Conservation (phyloP, 1,284 basidiomycete genomes). For the Stereum hirsutum region DNA sequence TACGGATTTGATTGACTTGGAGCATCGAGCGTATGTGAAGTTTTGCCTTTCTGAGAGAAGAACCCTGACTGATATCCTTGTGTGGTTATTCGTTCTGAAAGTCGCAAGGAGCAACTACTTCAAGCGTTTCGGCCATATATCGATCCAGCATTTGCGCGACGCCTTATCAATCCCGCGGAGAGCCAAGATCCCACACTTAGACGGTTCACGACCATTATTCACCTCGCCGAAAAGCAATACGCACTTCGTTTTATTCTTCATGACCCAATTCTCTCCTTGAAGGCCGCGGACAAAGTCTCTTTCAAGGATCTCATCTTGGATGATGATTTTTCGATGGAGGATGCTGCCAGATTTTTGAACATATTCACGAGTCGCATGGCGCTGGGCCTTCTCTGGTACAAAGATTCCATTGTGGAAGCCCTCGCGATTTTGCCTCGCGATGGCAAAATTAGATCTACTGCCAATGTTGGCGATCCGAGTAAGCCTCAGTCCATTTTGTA, state of each 20-base stretch:
- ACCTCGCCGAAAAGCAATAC: no score
- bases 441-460: conserved; percentile 1
- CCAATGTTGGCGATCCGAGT: conserved; percentile 11
- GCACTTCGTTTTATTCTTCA: conserved; percentile 18
- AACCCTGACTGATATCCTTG: no score
- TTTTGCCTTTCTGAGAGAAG: no score
- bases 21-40: conserved; percentile 13
- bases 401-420: conserved; percentile 20
- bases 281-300: conserved; percentile 19
- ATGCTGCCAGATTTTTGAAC: conserved; percentile 11
- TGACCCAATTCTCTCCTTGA: conserved; percentile 17
- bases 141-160: no score
- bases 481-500: no score
- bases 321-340: conserved; percentile 17
- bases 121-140: no score
- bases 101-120: no score
- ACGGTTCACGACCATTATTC: no score
- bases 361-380: conserved; percentile 5
- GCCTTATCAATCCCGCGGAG: no score
- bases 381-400: conserved; percentile 17
- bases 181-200: no score
- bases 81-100: no score
- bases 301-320: conserved; percentile 21
- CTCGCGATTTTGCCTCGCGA: conserved; percentile 12
- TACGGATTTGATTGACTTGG: conserved; percentile 18